These are phyloP conservation scores for Capsicum pubescens DNA, from an alignment of 257 asterid genomes.

Conservation along the genomic window DNA sequence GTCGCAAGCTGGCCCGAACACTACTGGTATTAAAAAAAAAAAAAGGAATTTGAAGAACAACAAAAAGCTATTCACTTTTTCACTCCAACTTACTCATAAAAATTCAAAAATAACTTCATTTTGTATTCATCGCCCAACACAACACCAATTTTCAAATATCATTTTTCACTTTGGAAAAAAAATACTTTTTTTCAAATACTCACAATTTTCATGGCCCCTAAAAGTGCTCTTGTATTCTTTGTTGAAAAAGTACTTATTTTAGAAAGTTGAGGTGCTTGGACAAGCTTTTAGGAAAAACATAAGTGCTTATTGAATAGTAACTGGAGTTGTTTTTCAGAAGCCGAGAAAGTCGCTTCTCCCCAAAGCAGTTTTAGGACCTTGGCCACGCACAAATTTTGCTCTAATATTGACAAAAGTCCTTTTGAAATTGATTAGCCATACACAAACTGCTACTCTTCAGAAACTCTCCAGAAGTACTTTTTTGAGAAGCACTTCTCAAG, in stretches of 20 bases:
- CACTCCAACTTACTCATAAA: no score
- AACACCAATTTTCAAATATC: no score
- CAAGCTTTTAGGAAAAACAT: neutral
- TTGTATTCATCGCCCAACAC: no score
- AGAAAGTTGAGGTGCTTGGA: neutral
- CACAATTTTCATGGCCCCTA: neutral
- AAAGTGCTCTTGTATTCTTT: neutral
- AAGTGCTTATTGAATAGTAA: neutral
- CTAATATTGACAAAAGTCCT: neutral
- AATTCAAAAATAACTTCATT: no score
- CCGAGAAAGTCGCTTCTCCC: neutral
- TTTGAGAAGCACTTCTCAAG: neutral
- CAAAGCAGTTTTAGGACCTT: neutral
- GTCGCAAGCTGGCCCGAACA: no score
- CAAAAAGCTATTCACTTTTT: no score
- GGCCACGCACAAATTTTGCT: neutral
- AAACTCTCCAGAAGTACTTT: neutral
- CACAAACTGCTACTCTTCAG: neutral
- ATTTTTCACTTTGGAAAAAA: no score
- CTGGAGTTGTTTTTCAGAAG: neutral
- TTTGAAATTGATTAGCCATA: neutral
- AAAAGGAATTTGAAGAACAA: no score
- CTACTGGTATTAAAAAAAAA: no score
- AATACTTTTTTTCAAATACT: no score
- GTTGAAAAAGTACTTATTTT: neutral